Percentiles rank a stretch among this genome's conserved stretches.
These are phyloP conservation scores for Helenozyma baotianmanensis DNA, from an alignment of 805 yeast species.

Conservation along the genomic window DNA sequence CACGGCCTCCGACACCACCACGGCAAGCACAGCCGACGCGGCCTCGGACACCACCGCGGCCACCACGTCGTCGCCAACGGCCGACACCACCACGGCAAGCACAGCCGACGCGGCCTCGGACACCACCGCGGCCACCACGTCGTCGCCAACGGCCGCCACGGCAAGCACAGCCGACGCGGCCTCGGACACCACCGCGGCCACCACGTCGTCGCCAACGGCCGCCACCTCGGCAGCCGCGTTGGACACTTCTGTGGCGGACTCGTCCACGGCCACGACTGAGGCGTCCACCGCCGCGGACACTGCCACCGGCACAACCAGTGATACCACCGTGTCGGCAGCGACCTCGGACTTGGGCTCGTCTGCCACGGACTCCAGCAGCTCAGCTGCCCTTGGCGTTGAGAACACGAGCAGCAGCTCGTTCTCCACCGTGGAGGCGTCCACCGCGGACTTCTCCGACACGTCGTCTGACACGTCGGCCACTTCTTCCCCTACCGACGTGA, in stretches of 20 bases:
- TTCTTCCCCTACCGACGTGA: not conserved
- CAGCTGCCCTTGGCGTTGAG: too few relatives aligned
- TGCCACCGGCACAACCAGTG: not conserved
- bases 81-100: not conserved
- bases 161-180: too few relatives aligned
- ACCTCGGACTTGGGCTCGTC: too few relatives aligned
- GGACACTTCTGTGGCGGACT: too few relatives aligned
- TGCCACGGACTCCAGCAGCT: too few relatives aligned
- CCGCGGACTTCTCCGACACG: not conserved
- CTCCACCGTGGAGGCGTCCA: too few relatives aligned
- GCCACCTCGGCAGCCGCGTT: not conserved
- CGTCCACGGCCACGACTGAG: not conserved
- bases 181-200: not conserved
- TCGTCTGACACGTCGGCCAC: not conserved
- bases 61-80: too few relatives aligned
- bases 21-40: too few relatives aligned
- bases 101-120: too few relatives aligned
- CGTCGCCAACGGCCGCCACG: not conserved
- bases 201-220: not conserved
- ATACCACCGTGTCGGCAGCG: too few relatives aligned
- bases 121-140: constrained; percentile 1
- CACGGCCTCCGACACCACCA: not conserved
- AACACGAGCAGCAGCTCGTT: too few relatives aligned
- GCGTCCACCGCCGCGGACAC: not conserved
- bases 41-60: too few relatives aligned